Conservation (phyloP, 2,329 filamentous ascomycete genomes). For the Penicillium sp. region DNA sequence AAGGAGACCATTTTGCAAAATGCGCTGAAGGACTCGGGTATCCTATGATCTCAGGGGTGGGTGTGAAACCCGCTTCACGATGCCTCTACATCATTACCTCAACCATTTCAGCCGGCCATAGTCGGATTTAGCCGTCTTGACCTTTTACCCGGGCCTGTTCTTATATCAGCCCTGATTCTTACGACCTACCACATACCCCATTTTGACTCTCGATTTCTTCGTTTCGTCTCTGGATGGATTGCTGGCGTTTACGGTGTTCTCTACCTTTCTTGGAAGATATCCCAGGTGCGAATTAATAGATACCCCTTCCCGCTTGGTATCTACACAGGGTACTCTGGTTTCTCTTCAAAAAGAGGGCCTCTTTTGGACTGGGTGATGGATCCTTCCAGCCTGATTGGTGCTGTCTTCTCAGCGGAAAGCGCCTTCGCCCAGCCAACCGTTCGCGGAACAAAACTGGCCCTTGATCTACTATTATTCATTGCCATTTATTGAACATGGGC, state of each 20-base stretch:
- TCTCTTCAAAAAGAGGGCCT: slow-evolving; percentile 4
- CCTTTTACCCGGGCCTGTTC: no score
- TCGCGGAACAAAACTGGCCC: no score
- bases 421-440: no score
- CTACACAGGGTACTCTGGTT: slow-evolving; percentile 11
- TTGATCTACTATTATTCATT: no score
- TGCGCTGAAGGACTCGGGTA: slow-evolving; percentile 94
- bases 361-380: slow-evolving; percentile 6
- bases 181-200: slow-evolving; percentile 14
- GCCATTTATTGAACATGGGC: background rate
- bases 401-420: no score
- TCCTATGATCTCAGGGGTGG: slow-evolving; percentile 49
- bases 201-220: slow-evolving; percentile 4
- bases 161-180: slow-evolving; percentile 1
- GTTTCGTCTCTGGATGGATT: slow-evolving; percentile 15
- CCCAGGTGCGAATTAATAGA: slow-evolving; percentile 16
- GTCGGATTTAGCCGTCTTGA: no score
- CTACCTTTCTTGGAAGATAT: slow-evolving; percentile 14
- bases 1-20: slow-evolving; percentile 99
- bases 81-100: background rate
- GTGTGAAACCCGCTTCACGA: background rate
- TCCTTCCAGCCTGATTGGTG: no score
- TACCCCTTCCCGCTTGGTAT: slow-evolving; percentile 15
- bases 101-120: no score
- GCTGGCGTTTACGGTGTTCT: slow-evolving; percentile 20